Evolutionary conservation across 768 basidiomycete species (phyloP).

Genomic region (Suillus americanus): DNA sequence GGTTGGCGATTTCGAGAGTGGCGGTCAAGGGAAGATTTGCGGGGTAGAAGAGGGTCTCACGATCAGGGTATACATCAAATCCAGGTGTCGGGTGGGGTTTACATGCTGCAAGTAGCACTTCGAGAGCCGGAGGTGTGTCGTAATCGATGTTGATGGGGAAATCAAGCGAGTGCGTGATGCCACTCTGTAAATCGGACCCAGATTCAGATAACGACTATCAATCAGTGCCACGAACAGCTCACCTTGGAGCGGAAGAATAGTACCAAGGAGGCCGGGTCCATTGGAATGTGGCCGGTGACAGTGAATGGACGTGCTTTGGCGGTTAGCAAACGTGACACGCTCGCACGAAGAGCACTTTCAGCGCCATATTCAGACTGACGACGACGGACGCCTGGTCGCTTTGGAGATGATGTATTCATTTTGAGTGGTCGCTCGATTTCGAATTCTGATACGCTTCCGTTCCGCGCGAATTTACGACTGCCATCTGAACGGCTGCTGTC

Average conservation of each 20-base stretch:
- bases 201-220: slow-evolving; percentile 1
- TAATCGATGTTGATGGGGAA: slow-evolving; percentile 80
- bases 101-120: slow-evolving; percentile 75
- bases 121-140: slow-evolving; percentile 72
- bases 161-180: slow-evolving; percentile 77
- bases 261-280: slow-evolving; percentile 65
- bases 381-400: slow-evolving; percentile 32
- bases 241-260: slow-evolving; percentile 83
- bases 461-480: slow-evolving; percentile 36
- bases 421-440: slow-evolving; percentile 61
- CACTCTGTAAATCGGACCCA: slow-evolving; percentile 47
- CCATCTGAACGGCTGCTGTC: slow-evolving; percentile 36
- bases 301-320: slow-evolving; percentile 65
- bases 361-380: slow-evolving; percentile 46
- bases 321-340: slow-evolving; percentile 52
- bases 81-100: slow-evolving; percentile 60
- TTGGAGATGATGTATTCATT: slow-evolving; percentile 28
- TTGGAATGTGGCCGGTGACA: slow-evolving; percentile 65
- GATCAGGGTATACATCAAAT: slow-evolving; percentile 51
- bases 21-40: slow-evolving; percentile 69
- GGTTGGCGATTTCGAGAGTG: slow-evolving; percentile 77
- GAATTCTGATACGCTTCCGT: slow-evolving; percentile 52
- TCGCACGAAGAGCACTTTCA: slow-evolving; percentile 53
- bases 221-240: slow-evolving; percentile 17
- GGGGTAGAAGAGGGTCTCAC: slow-evolving; percentile 72